These are phyloP conservation scores for Alternaria arbusti DNA, from an alignment of 2,329 filamentous ascomycete genomes.

Conservation along the genomic window DNA sequence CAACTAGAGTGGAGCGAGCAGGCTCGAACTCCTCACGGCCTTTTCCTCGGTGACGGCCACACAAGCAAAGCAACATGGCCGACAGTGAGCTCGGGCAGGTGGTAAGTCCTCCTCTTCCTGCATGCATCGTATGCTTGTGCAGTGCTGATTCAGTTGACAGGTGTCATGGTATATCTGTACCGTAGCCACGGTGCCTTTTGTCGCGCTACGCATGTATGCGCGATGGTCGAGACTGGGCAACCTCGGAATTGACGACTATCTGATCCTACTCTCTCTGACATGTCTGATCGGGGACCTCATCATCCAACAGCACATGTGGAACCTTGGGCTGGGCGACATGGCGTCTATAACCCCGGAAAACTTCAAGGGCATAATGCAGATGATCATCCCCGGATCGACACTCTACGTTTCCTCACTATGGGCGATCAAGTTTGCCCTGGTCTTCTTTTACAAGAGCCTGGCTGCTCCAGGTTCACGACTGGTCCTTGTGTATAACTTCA, in stretches of 20 bases:
- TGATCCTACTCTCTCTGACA: conserved; percentile 36
- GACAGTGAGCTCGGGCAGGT: conserved; percentile 28
- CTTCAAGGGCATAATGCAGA: conserved; percentile 35
- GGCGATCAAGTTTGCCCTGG: conserved; percentile 52
- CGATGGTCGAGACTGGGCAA: conserved; percentile 37
- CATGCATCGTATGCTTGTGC: background rate
- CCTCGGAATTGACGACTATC: conserved; percentile 40
- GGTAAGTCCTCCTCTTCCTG: conserved; percentile 16
- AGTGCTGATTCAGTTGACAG: conserved; percentile 12
- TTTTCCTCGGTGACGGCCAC: conserved; percentile 2
- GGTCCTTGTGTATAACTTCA: conserved; percentile 48
- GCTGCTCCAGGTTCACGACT: conserved; percentile 46
- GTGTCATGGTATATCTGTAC: conserved; percentile 49
- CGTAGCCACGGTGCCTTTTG: conserved; percentile 32
- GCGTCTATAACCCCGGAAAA: conserved; percentile 13
- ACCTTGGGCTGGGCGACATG: conserved; percentile 36
- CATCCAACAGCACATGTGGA: conserved; percentile 44
- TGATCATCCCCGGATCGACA: conserved; percentile 52
- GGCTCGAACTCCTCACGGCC: conserved; percentile 5
- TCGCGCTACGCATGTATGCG: conserved; percentile 35
- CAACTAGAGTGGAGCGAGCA: background rate
- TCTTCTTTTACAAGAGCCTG: conserved; percentile 52
- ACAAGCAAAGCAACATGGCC: conserved; percentile 9
- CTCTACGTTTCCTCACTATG: conserved; percentile 52
- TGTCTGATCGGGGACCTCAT: conserved; percentile 34